Evolutionary conservation across 2,329 filamentous ascomycete species (phyloP), one percentile per base, ranked within the genome.

Genomic region (Cercospora zeae-maydis): DNA sequence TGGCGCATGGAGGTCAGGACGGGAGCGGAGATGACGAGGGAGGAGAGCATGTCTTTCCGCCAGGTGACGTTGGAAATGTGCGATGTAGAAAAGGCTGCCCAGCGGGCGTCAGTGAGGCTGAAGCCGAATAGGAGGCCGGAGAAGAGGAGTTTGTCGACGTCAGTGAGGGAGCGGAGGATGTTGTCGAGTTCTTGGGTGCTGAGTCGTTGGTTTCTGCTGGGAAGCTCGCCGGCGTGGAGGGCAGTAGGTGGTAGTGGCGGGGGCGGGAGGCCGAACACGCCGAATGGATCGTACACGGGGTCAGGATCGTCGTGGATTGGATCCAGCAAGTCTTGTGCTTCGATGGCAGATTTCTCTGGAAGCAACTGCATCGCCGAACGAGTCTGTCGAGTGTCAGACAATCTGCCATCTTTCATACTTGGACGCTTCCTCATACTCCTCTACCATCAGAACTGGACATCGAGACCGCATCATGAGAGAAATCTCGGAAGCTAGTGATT

Each of bases 81-180:
- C 0, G 39, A 9, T 31, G 49, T 42, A 1, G 59, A 51, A 33
- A 62, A 62, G 4, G 59, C 59, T 7, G 53, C 59, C 54, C 52
- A 49, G 19, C 27, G n/a, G 24, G 16, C 16, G 4, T 31, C 30
- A 7, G 27, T 52, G 33, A 58, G 33, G 19, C 59, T 49, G 27
- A 58, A 57, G 39, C 39, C 39, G 30, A 30, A 49, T n/a, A 61
- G 49, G 24, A 61, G 34, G 27, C 58, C 47, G 7, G 21, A 54
- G 51, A 39, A 45, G 37, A 57, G 37, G 14, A 58, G n/a, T 58
- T 45, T 62, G 37, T 62, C 51, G n/a, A 58, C n/a, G 6, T 34
- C 42, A 3, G 10, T 24, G 1, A 62, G 42, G 2, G 27, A 8
- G 13, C 16, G 6, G 1, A 21, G 13, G 45, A 27, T 30, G 27